A percentile compares a stretch with the other conserved stretches of the same genome.
Conservation (phyloP, 768 basidiomycete species). For the Lentinula detonsa region DNA sequence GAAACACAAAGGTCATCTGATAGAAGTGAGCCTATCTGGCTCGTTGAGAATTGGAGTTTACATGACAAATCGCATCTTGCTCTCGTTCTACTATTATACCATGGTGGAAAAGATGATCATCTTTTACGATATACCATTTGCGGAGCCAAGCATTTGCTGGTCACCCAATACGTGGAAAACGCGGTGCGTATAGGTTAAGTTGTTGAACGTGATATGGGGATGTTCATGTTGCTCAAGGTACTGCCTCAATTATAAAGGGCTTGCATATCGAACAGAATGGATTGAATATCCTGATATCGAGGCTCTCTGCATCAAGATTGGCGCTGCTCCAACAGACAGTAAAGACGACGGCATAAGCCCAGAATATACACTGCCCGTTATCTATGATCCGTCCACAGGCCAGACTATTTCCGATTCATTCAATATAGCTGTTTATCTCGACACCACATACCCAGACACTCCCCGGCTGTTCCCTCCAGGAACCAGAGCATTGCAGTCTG, state of each 20-base stretch:
- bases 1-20: neutral
- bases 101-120: conserved; percentile 21
- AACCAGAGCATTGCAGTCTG: conserved; percentile 13
- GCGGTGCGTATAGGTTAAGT: conserved; percentile 19
- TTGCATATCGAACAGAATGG: conserved; percentile 34
- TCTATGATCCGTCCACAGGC: conserved; percentile 29
- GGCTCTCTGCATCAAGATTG: conserved; percentile 24
- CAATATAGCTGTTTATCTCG: conserved; percentile 36
- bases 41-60: neutral
- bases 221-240: conserved; percentile 9
- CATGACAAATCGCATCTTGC: neutral
- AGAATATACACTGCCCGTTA: conserved; percentile 33
- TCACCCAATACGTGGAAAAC: conserved; percentile 43
- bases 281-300: conserved; percentile 35
- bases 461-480: conserved; percentile 25
- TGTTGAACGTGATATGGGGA: neutral
- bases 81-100: neutral
- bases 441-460: conserved; percentile 29
- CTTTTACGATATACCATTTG: conserved; percentile 40
- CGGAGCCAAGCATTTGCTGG: conserved; percentile 23
- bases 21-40: neutral
- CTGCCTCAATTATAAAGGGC: conserved; percentile 21
- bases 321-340: conserved; percentile 21
- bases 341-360: conserved; percentile 20
- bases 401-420: conserved; percentile 27